Evolutionary conservation across 73 alveolate species (phyloP), one percentile per base, ranked within the genome.

Genomic region (Paraurostyla sp.): DNA sequence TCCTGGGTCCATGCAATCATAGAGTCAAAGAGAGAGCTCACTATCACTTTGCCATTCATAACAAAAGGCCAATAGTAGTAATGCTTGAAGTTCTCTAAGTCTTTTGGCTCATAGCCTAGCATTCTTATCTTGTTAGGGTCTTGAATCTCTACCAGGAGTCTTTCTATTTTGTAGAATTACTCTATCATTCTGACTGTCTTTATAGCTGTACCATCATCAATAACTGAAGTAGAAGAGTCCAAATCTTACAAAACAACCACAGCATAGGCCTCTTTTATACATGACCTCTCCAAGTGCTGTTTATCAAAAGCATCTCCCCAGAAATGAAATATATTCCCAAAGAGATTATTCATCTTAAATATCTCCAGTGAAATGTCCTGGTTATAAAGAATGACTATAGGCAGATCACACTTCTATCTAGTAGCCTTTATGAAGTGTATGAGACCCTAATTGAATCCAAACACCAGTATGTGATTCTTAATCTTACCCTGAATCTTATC

Each of bases 291-390:
- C 1, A 65, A 40, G 41, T 65, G 82, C 6, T 56, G 41, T 65
- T 65, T 65, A 38, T 65, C 82, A 65, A 65, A 65, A 1, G 82
- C 54, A 6, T 65, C 82, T 36, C 82, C 82, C 82, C 82, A 65
- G 25, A 65, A 65, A 38, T 65, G 82, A 38, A 65, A 65, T 36
- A 65, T 65, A 38, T 65, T 65, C 22, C 82, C 82, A 22, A 38
- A 65, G 15, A 65, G 22, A 65, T 65, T 65, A 36, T 65, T 65
- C 32, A 65, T 16, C 32, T 65, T 65, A 65, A 65, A 65, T 32
- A 65, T 65, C 9, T 65, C 82, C 6, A 65, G 58, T 9, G 32
- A 65, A 35, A 65, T 65, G 42, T 65, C 82, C 42, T 65, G 60
- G 41, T 65, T 65, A 22, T 7, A 40, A 65, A 65, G 41, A 22